These are phyloP conservation scores for Diplodia corticola DNA, from an alignment of 2,329 filamentous ascomycete species.

Conservation along the genomic window DNA sequence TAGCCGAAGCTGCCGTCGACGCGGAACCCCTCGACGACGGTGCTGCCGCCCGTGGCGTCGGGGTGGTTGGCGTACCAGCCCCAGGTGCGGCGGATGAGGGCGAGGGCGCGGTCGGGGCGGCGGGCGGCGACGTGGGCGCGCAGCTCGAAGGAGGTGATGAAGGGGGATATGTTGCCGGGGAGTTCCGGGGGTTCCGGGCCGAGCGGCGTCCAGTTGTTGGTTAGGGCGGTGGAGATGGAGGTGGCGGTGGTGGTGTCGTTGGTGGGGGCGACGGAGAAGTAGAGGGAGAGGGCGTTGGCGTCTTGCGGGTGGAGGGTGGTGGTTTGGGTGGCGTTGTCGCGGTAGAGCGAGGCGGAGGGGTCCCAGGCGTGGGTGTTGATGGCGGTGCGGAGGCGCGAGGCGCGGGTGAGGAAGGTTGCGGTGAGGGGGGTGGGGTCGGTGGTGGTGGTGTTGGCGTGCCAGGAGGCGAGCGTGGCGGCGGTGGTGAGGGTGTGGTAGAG, in stretches of 20 bases:
- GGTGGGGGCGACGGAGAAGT: conserved; percentile 44
- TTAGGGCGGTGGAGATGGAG: conserved; percentile 50
- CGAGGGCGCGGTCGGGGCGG: conserved; percentile 54
- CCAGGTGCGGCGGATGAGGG: conserved; percentile 59
- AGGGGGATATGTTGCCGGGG: conserved; percentile 58
- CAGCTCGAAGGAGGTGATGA: conserved; percentile 61
- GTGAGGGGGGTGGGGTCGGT: conserved; percentile 29
- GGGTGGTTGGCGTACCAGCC: conserved; percentile 61
- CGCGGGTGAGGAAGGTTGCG: conserved; percentile 28
- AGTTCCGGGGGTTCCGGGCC: conserved; percentile 59
- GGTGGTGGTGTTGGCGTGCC: conserved; percentile 27
- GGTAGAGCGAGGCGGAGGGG: conserved; percentile 35
- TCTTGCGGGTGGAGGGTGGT: conserved; percentile 53
- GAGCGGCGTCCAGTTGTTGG: conserved; percentile 57
- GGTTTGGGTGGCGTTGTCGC: conserved; percentile 41
- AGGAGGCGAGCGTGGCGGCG: conserved; percentile 32
- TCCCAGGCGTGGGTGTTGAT: conserved; percentile 35
- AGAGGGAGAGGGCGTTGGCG: conserved; percentile 44
- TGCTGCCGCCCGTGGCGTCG: conserved; percentile 58
- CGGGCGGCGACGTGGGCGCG: conserved; percentile 55
- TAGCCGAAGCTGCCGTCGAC: conserved; percentile 60
- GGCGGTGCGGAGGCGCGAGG: conserved; percentile 27
- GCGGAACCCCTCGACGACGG: conserved; percentile 61
- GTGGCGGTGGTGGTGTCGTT: conserved; percentile 42
- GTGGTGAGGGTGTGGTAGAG: conserved; percentile 47